These are phyloP conservation scores for Aureobasidium vineae DNA, from an alignment of 2,329 filamentous ascomycete species.

Conservation along the genomic window DNA sequence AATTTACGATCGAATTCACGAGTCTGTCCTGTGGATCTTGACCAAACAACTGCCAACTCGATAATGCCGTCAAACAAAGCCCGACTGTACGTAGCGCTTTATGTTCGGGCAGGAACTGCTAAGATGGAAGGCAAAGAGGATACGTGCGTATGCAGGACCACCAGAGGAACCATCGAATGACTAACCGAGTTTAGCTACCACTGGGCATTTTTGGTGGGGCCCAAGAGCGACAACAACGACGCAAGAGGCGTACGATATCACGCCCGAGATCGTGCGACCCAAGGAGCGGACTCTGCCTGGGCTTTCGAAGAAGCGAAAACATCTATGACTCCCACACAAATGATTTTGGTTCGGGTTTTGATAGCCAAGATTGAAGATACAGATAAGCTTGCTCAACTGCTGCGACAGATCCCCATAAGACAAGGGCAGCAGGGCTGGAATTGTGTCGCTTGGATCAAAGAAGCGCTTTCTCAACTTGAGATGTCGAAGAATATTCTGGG, in stretches of 20 bases:
- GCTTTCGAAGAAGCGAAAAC: background rate
- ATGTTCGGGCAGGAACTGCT: slow-evolving; percentile 3
- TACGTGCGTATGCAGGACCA: background rate
- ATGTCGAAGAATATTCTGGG: background rate
- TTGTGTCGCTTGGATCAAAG: slow-evolving; percentile 2
- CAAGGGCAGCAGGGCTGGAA: background rate
- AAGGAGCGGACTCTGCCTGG: background rate
- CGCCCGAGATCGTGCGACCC: background rate
- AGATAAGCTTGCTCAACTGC: background rate
- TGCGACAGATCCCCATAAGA: background rate
- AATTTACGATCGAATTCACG: background rate
- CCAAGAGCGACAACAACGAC: background rate
- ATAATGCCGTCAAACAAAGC: slow-evolving; percentile 9
- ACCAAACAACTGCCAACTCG: background rate
- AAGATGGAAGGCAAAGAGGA: background rate
- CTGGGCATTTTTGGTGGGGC: background rate
- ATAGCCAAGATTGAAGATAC: background rate
- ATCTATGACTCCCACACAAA: background rate
- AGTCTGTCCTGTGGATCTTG: background rate
- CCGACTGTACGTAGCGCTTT: background rate
- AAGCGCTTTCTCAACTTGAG: background rate
- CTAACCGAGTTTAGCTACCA: background rate
- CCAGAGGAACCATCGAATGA: no score
- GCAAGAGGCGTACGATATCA: background rate
- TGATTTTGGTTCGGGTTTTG: background rate